A percentile compares a stretch with the other conserved stretches of the same genome.
Conservation (phyloP, 140 eudicot genomes). For the Senecio squalidus region DNA sequence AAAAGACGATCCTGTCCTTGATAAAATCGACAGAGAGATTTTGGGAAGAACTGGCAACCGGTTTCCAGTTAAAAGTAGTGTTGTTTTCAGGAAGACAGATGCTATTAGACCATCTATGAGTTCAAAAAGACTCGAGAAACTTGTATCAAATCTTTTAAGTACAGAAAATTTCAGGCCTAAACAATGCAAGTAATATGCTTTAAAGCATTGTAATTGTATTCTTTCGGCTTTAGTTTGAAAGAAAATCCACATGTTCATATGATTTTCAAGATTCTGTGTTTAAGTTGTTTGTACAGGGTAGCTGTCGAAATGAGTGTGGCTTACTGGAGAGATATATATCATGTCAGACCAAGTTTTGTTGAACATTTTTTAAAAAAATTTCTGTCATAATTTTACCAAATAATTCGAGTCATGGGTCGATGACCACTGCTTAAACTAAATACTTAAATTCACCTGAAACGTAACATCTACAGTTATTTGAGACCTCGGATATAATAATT, state of each 20-base stretch:
- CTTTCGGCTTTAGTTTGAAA: not conserved
- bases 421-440: no score
- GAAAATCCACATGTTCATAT: not conserved
- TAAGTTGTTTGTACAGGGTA: not conserved
- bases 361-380: no score
- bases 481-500: no score
- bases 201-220: not conserved
- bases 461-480: no score
- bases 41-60: conserved; percentile 49
- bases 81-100: conserved; percentile 42
- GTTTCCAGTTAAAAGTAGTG: conserved; percentile 39
- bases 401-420: no score
- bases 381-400: no score
- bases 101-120: conserved; percentile 62
- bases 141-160: conserved; percentile 64
- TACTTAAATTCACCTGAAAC: no score
- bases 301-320: not conserved
- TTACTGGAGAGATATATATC: not conserved
- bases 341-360: no score
- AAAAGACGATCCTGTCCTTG: conserved; percentile 61
- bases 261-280: not conserved
- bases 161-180: conserved; percentile 69
- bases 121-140: conserved; percentile 73
- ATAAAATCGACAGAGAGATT: conserved; percentile 63
- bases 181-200: conserved; percentile 64